Evolutionary conservation across 257 asterid genomes (phyloP).

Genomic region (Cruciata laevipes): DNA sequence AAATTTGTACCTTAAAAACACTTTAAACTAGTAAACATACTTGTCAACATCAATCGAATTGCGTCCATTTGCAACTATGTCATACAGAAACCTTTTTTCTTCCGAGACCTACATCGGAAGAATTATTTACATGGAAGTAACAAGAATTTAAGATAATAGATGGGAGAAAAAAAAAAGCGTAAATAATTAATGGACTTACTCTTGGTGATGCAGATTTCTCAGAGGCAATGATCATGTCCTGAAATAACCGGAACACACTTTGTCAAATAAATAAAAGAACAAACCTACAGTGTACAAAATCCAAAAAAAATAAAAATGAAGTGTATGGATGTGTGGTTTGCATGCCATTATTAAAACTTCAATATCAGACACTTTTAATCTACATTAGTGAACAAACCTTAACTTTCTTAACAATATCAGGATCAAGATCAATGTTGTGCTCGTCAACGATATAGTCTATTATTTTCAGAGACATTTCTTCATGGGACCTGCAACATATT

Average conservation of each 20-base stretch:
- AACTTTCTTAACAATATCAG: constrained; percentile 53
- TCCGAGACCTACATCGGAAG: constrained; percentile 36
- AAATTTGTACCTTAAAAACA: constrained; percentile 7
- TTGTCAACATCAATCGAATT: constrained; percentile 95
- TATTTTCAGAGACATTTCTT: constrained; percentile 86
- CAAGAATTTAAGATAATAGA: neutral
- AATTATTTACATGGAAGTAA: neutral
- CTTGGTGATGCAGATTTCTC: constrained; percentile 38
- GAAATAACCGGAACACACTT: constrained; percentile 16
- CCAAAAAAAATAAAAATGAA: neutral
- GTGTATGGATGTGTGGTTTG: too few relatives aligned
- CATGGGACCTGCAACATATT: constrained; percentile 67
- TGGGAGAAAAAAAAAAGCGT: neutral
- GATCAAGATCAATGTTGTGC: constrained; percentile 63
- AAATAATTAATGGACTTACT: constrained; percentile 32
- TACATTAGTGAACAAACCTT: constrained; percentile 39
- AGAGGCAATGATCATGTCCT: constrained; percentile 80
- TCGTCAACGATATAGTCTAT: constrained; percentile 72
- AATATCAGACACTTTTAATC: neutral
- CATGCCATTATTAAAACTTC: constrained; percentile 1
- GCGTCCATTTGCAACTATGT: constrained; percentile 90
- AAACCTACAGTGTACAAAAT: neutral
- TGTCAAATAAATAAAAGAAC: neutral
- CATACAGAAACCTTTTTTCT: constrained; percentile 70
- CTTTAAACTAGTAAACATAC: constrained; percentile 33